Evolutionary conservation across 2,329 filamentous ascomycete species (phyloP).

Genomic region (Blumeria hordei): DNA sequence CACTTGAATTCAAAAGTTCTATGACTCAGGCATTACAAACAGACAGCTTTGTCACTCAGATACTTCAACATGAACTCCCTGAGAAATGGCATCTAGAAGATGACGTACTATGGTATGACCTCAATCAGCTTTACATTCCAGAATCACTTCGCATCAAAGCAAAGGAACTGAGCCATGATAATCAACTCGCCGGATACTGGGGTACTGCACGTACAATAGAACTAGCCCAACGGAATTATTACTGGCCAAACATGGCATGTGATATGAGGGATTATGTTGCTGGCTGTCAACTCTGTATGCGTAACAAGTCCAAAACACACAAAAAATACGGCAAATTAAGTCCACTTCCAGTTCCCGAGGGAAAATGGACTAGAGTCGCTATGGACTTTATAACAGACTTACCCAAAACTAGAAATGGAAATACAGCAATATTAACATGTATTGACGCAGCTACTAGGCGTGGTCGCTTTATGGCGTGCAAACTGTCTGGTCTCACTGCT

Average conservation of each 20-base stretch:
- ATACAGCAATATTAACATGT: not conserved
- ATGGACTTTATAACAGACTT: not conserved
- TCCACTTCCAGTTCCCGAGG: not conserved
- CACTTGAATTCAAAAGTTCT: not conserved
- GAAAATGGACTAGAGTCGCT: not conserved
- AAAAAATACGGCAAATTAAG: not conserved
- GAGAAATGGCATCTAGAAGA: not conserved
- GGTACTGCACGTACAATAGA: not conserved
- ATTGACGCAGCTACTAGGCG: not conserved
- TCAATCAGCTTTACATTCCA: not conserved
- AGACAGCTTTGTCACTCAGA: not conserved
- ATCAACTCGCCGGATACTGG: not conserved
- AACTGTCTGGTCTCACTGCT: not conserved
- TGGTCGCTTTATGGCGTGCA: not conserved
- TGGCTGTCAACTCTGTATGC: not conserved
- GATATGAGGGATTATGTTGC: not conserved
- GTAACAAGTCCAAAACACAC: not conserved
- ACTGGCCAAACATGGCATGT: not conserved
- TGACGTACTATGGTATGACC: not conserved
- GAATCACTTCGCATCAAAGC: conserved; percentile 1
- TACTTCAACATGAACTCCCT: not conserved
- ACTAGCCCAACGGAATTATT: not conserved
- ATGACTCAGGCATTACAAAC: not conserved
- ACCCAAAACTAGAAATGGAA: not conserved
- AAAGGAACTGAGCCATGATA: conserved; percentile 1